These are phyloP conservation scores for Phytophthora macrochlamydospora DNA, from an alignment of 352 stramenopile species.

Conservation along the genomic window DNA sequence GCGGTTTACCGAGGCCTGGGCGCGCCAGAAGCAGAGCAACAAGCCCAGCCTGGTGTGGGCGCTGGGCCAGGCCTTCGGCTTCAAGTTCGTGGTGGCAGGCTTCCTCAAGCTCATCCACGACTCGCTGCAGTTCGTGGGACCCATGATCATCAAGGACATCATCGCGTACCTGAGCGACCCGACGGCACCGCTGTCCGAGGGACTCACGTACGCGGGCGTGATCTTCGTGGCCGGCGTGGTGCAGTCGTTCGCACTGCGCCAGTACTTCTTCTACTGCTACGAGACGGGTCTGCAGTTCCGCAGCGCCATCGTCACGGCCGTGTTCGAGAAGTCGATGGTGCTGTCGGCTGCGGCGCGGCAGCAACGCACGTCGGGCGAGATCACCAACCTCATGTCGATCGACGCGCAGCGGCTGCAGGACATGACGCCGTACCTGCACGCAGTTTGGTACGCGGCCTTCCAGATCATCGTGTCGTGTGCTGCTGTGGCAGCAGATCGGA, in stretches of 20 bases:
- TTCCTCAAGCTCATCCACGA: slow-evolving; percentile 85
- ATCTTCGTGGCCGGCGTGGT: slow-evolving; percentile 78
- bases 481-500: slow-evolving; percentile 82
- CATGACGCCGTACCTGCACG: slow-evolving; percentile 93
- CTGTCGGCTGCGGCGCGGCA: slow-evolving; percentile 73
- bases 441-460: slow-evolving; percentile 88
- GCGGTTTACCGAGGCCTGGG: slow-evolving; percentile 59
- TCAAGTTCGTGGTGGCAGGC: slow-evolving; percentile 54
- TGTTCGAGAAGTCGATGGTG: slow-evolving; percentile 89
- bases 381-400: slow-evolving; percentile 98
- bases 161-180: slow-evolving; percentile 81
- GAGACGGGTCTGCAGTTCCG: slow-evolving; percentile 79
- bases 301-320: slow-evolving; percentile 71
- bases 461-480: slow-evolving; percentile 78
- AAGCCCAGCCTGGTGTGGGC: slow-evolving; percentile 64
- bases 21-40: slow-evolving; percentile 25
- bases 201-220: slow-evolving; percentile 62
- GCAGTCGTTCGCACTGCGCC: slow-evolving; percentile 75
- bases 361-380: slow-evolving; percentile 92
- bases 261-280: slow-evolving; percentile 90
- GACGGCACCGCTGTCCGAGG: slow-evolving; percentile 53
- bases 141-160: slow-evolving; percentile 87
- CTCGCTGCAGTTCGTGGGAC: slow-evolving; percentile 84
- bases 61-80: slow-evolving; percentile 57
- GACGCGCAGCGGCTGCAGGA: slow-evolving; percentile 96